Evolutionary conservation across 2,329 filamentous ascomycete genomes (phyloP), one percentile per base, ranked within the genome.

Genomic region (Amauroascus niger): DNA sequence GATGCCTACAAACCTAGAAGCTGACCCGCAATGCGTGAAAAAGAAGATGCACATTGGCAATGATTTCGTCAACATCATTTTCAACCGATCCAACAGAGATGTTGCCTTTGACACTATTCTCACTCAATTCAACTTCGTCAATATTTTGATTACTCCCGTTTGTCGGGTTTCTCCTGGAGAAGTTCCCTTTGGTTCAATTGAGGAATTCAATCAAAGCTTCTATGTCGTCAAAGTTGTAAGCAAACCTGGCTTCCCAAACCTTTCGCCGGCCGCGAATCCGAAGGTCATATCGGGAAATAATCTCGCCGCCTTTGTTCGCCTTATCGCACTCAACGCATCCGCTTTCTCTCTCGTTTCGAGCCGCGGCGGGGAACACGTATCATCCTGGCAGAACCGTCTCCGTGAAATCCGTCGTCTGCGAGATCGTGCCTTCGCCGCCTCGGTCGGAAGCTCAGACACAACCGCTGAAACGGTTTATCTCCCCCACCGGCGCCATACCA

Each of bases 31-130:
- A 57, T 88, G 85, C 64, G 83, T 84, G 57, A 79, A 82, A 67
- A 98, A 98, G 74, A 98, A 98, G 71, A 79, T 83, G 2, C 94
- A 97, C 65, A 93, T 97, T 57, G 93, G 93, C 55, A 98, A 98
- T 65, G 93, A 97, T 69, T 95, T 88, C 67, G 93, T 98, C 65
- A 97, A 95, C 66, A 95, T 98, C 61, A 85, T 98, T 55, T 98
- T 94, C 77, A 98, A 98, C 67, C 88, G 95, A 64, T 96, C 90
- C 1, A 91, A 93, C n/a, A 69, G 84, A 46, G 85, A 87, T 0
- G 97, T 95, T 73, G 79, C 80, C 52, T 95, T 95, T 66, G 82
- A 95, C 66, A 95, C 88, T 0, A 95, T 98, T 62, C 88, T 88
- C 0, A 94, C 89, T 0, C 86, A 91, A 54, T 95, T 98, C 76